Evolutionary conservation across 1,284 basidiomycete species (phyloP).

Genomic region (Ustilago cynodontis): DNA sequence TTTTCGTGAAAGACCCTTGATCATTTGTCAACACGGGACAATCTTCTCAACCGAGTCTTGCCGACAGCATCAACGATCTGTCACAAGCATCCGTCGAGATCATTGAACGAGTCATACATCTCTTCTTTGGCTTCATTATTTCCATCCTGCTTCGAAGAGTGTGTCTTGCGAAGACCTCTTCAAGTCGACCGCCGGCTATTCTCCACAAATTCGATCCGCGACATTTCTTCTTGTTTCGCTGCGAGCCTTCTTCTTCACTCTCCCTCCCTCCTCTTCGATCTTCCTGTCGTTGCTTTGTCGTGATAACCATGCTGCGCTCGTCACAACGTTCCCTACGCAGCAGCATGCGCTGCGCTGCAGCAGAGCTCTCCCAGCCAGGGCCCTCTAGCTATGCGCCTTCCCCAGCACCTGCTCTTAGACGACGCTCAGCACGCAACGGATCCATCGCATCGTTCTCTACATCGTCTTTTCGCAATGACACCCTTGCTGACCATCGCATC

Average conservation of each 20-base stretch:
- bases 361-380: constrained; percentile 7
- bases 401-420: constrained; percentile 5
- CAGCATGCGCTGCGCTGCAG: constrained; percentile 18
- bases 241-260: background rate
- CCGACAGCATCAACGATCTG: background rate
- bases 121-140: background rate
- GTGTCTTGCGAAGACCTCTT: background rate
- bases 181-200: background rate
- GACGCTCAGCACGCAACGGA: constrained; percentile 7
- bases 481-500: constrained; percentile 47
- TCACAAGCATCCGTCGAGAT: background rate
- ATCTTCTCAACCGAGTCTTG: constrained; percentile 6
- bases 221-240: constrained; percentile 1
- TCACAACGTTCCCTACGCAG: constrained; percentile 14
- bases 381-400: constrained; percentile 12
- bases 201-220: background rate
- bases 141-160: background rate
- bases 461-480: constrained; percentile 1
- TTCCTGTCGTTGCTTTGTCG: background rate
- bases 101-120: background rate
- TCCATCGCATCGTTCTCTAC: constrained; percentile 29
- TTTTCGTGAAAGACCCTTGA: constrained; percentile 3
- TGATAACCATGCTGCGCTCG: constrained; percentile 27
- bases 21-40: constrained; percentile 1
- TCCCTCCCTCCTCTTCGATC: background rate